A percentile compares a stretch with the other conserved stretches of the same genome.
Conservation (phyloP, 2,329 filamentous ascomycete genomes). For the Sarocladium kiliense region DNA sequence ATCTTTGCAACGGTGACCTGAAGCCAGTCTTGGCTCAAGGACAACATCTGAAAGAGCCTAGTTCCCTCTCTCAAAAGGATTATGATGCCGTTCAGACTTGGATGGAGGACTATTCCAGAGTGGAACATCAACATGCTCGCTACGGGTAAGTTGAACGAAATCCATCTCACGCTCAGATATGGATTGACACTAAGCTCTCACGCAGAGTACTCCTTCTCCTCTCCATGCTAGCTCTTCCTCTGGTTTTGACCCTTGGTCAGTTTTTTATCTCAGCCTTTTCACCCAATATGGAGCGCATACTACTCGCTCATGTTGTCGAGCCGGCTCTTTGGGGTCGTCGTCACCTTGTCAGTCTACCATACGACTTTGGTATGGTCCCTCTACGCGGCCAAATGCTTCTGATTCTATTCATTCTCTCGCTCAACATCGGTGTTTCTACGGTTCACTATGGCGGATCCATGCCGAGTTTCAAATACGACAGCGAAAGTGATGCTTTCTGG, state of each 20-base stretch:
- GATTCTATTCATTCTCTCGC: conserved; percentile 26
- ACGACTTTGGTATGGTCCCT: conserved; percentile 19
- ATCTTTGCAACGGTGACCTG: neutral
- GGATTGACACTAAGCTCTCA: too few species aligned
- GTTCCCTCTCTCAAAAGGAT: neutral
- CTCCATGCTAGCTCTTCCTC: conserved; percentile 9
- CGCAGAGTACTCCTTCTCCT: neutral
- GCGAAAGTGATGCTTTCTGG: conserved; percentile 3
- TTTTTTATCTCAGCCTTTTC: conserved; percentile 20
- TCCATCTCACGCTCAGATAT: too few species aligned
- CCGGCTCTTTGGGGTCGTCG: conserved; percentile 13
- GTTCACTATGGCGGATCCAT: conserved; percentile 19
- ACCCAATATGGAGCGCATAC: neutral
- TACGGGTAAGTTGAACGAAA: conserved; percentile 11
- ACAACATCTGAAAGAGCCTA: neutral
- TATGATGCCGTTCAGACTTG: conserved; percentile 11
- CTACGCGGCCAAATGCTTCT: conserved; percentile 34
- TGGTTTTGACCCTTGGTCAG: conserved; percentile 18
- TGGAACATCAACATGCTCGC: conserved; percentile 10
- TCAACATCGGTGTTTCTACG: conserved; percentile 28
- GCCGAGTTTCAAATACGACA: conserved; percentile 21
- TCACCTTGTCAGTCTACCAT: conserved; percentile 12
- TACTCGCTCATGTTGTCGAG: conserved; percentile 16
- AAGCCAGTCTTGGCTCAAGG: neutral
- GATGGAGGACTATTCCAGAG: conserved; percentile 10